Evolutionary conservation across 441 rosid genomes (phyloP), one percentile per base, ranked within the genome.

Genomic region (Erodium moschatum): DNA sequence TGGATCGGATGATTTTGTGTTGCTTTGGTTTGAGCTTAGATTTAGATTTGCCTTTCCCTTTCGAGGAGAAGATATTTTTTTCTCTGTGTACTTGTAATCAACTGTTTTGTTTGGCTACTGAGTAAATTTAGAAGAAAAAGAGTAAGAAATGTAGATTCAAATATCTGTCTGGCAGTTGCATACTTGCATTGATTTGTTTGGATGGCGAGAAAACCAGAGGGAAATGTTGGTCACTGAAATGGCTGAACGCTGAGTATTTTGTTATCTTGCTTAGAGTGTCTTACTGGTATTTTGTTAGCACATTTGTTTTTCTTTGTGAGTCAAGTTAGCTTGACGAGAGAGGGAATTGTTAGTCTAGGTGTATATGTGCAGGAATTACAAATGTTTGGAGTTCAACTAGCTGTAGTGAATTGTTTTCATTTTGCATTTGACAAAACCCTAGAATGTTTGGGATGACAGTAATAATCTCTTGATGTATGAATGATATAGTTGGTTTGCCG

Each of bases 51-150:
- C 60, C 60, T 52, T 52, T 52, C 18, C 60, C 60, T 52, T 15
- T 52, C 3, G 13, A n/a, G 60, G 8, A 16, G 20, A 13, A 52
- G 60, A 52, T 52, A 15, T 52, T 52, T 15, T 52, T 52, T n/a
- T 16, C 4, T 48, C 13, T 42, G 13, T 52, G 60, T 52, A 6
- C 19, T 2, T 5, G 11, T 4, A 12, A 50, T 50, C 58, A 50
- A 50, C 58, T n/a, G 58, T 52, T 52, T 18, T 52, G 60, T 52
- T 52, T 52, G 60, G 60, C 4, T 52, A 8, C 60, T 52, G 60
- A 52, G 60, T 52, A 15, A 52, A 52, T 15, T 52, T 52, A 52
- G 60, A 15, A 50, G 13, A 52, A 52, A n/a, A 16, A 5, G 19
- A n/a, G 60, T 11, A 42, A 42, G 7, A 52, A 52, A 52, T 16